Evolutionary conservation across 352 stramenopile genomes (phyloP).

Genomic region (Aphanomyces euteiches): DNA sequence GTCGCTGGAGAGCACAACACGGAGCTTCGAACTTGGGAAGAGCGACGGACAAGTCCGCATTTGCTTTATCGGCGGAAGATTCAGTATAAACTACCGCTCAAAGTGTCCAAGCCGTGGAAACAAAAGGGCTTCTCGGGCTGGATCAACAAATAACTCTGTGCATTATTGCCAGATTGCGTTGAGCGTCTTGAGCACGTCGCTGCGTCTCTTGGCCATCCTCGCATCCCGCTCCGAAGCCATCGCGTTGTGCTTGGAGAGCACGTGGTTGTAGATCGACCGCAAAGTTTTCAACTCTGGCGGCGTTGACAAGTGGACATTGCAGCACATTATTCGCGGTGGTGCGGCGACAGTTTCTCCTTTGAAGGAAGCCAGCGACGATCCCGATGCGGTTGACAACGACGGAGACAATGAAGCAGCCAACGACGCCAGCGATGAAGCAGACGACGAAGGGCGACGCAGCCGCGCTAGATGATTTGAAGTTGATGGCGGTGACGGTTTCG

Average conservation of each 20-base stretch:
- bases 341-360: too few relatives aligned
- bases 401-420: neutral
- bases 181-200: constrained; percentile 25
- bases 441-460: neutral
- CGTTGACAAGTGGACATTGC: neutral
- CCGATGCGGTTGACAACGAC: neutral
- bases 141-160: neutral
- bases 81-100: constrained; percentile 15
- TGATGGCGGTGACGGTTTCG: neutral
- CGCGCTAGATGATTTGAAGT: neutral
- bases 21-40: constrained; percentile 12
- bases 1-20: constrained; percentile 20
- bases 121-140: constrained; percentile 19
- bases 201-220: constrained; percentile 12
- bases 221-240: constrained; percentile 9
- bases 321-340: neutral
- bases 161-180: constrained; percentile 12
- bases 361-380: too few relatives aligned
- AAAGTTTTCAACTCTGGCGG: neutral
- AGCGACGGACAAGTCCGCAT: constrained; percentile 1
- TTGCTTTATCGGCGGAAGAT: constrained; percentile 17
- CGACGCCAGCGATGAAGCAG: neutral
- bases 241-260: neutral
- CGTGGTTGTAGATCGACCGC: neutral
- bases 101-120: constrained; percentile 26